A percentile compares a stretch with the other conserved stretches of the same genome.
Evolutionary conservation across 768 basidiomycete species (phyloP).

Genomic region (Myochromella boudieri): DNA sequence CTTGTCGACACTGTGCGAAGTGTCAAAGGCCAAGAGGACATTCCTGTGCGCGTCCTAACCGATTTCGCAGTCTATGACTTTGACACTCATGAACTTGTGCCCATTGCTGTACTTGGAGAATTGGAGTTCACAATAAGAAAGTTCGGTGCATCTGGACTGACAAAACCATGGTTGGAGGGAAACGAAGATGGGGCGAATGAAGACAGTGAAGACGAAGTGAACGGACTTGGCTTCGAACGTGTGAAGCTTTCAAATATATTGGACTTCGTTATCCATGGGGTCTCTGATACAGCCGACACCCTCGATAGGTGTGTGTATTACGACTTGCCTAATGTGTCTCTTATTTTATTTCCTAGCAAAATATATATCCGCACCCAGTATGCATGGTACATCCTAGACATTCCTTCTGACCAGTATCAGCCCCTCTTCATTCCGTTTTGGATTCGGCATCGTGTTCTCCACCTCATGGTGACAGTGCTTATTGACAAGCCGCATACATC

Average conservation of each 20-base stretch:
- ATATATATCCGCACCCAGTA: conserved; percentile 60
- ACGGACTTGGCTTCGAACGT: conserved; percentile 24
- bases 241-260: conserved; percentile 43
- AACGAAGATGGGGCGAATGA: conserved; percentile 32
- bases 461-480: conserved; percentile 42
- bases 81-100: conserved; percentile 35
- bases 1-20: conserved; percentile 19
- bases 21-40: conserved; percentile 29
- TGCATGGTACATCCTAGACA: conserved; percentile 72
- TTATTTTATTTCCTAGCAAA: conserved; percentile 41
- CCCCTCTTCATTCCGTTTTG: conserved; percentile 48
- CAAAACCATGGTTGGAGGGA: conserved; percentile 35
- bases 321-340: conserved; percentile 16
- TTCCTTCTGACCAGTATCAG: conserved; percentile 45
- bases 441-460: conserved; percentile 47
- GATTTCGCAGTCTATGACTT: conserved; percentile 55
- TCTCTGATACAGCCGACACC: conserved; percentile 22
- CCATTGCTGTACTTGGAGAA: conserved; percentile 38
- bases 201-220: conserved; percentile 28
- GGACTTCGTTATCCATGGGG: conserved; percentile 48
- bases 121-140: conserved; percentile 22
- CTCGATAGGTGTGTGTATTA: conserved; percentile 42
- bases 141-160: conserved; percentile 40
- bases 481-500: conserved; percentile 33
- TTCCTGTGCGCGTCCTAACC: conserved; percentile 58